Base-by-base conservation (phyloP, 495 filamentous ascomycete species). In the Penicillium daleae region DNA sequence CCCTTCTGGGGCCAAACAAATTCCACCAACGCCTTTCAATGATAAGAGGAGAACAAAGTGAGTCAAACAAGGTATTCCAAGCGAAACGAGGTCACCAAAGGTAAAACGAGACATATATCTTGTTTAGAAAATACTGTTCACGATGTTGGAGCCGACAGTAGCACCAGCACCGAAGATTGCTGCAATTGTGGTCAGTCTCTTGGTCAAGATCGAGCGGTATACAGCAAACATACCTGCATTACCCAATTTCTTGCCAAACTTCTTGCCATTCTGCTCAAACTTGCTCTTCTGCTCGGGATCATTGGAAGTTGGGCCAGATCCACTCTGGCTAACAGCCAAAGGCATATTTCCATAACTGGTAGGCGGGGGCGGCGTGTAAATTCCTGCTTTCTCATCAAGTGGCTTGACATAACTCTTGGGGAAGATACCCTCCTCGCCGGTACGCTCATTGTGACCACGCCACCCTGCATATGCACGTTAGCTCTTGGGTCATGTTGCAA, bases 91-190 rank as follows among this genome's bases (percentile, higher is more conserved):
- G 40, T 51, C 48, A 51, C 13, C 13, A 6, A 31, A n/a, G 10
- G 29, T 12, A 31, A n/a, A 17, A n/a, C 49, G 12, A 32, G 4
- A 22, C n/a, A 51, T 2, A 33, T 4, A 9, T 42, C 31, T 7
- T 59, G 58, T 63, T 79, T 87, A 96, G 74, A 97, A 96, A 55
- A 98, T 96, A 57, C 88, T 86, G 72, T 97, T 96, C 58, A 98
- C 95, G 70, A 98, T 89, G 62, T 97, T 93, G 58, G 88, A 85
- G 31, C 95, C 95, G 62, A 97, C 86, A 5, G 95, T 96, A 61
- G 93, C 93, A 69, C 93, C 93, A 48, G 91, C 90, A 62, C 90
- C 90, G 69, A 91, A 92, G 63, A 91, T 89, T 26, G 84, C 83
- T 80, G 69, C 44, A 61, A 27, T 33, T 50, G 29, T 31, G 44